Evolutionary conservation across 2,329 filamentous ascomycete genomes (phyloP).

Genomic region (Plectosphaerella plurivora): DNA sequence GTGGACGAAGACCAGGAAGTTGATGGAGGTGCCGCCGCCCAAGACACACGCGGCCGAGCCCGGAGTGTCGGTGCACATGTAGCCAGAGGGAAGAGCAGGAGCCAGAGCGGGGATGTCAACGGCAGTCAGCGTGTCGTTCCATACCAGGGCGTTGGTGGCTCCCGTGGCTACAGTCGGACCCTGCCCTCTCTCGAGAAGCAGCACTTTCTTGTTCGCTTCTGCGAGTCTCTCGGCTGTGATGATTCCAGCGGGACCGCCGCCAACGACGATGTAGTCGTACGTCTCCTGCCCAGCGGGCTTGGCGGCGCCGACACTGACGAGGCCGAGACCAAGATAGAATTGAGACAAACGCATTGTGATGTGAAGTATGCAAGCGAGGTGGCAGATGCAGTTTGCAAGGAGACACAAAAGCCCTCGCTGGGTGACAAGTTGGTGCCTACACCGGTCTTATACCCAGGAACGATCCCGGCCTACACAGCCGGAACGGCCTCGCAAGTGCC

Average conservation of each 20-base stretch:
- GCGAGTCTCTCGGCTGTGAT: constrained; percentile 8
- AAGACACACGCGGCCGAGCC: constrained; percentile 22
- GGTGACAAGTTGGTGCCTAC: no score
- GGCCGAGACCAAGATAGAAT: not conserved
- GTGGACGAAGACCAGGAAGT: constrained; percentile 20
- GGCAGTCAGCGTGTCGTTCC: constrained; percentile 18
- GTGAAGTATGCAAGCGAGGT: no score
- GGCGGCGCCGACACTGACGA: not conserved
- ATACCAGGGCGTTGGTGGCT: constrained; percentile 14
- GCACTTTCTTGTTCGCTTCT: constrained; percentile 12
- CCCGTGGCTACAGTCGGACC: constrained; percentile 10
- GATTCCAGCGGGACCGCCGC: constrained; percentile 11
- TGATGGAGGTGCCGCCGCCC: constrained; percentile 22
- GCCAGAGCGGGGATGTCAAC: constrained; percentile 17
- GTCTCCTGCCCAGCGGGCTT: not conserved
- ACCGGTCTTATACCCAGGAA: no score
- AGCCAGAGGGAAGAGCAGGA: constrained; percentile 8
- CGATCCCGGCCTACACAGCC: no score
- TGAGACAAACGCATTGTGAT: not conserved
- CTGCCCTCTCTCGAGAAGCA: constrained; percentile 10
- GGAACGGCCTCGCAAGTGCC: no score
- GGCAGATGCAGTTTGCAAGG: no score
- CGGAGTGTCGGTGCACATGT: constrained; percentile 20
- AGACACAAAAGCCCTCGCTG: no score
- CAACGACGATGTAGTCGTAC: constrained; percentile 13